phyloP scores from a whole-genome alignment of 2,329 filamentous ascomycete genomes.

The Claviceps fusiformis region DNA sequence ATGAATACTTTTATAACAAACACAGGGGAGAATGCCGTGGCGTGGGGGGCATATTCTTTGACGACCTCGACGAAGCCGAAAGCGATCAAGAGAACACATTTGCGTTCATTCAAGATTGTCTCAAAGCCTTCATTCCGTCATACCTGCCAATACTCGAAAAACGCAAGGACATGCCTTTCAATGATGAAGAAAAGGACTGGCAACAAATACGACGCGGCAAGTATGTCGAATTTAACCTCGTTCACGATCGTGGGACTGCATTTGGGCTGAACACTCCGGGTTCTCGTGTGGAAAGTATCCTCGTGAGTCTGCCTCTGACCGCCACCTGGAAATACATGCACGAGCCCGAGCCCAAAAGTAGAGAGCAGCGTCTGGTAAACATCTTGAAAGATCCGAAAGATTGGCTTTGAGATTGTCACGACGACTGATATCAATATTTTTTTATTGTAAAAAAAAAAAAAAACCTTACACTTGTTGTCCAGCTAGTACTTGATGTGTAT shows the following conservation, averaged over 20 bases:
- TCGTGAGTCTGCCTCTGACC: constrained; percentile 92
- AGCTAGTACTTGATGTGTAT: not conserved
- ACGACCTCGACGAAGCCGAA: constrained; percentile 80
- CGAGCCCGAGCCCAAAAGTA: constrained; percentile 57
- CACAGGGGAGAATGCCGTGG: constrained; percentile 80
- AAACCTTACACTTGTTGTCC: not conserved
- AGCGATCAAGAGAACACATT: constrained; percentile 84
- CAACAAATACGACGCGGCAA: constrained; percentile 88
- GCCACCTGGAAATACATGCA: constrained; percentile 97
- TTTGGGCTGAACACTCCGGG: constrained; percentile 91
- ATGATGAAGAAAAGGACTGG: constrained; percentile 80
- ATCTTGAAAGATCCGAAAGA: constrained; percentile 52
- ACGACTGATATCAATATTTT: not conserved
- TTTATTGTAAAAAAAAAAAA: too few species aligned
- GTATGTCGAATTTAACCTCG: constrained; percentile 97
- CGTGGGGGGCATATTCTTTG: constrained; percentile 95
- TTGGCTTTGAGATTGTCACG: constrained; percentile 39
- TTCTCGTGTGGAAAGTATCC: constrained; percentile 83
- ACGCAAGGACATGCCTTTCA: constrained; percentile 86
- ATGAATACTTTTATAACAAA: constrained; percentile 91
- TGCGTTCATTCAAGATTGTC: constrained; percentile 72
- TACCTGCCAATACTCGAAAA: constrained; percentile 82
- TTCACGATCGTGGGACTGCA: constrained; percentile 87
- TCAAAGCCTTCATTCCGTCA: constrained; percentile 76
- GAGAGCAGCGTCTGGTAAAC: constrained; percentile 70